Conservation (phyloP, 371 early-diverging fungal genomes). For the Mortierella sp. region DNA sequence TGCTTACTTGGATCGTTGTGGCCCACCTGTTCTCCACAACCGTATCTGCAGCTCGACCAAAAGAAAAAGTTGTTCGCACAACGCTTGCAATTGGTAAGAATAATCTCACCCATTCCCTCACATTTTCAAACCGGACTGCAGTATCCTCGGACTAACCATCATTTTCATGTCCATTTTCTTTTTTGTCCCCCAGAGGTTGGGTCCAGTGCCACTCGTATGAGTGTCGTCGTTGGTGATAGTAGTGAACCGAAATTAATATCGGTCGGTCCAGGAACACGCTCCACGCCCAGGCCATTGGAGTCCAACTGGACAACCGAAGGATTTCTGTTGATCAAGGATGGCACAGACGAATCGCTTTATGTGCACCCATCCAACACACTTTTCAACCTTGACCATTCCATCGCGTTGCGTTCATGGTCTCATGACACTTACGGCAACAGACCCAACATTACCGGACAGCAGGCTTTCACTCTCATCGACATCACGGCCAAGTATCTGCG, state of each 20-base stretch:
- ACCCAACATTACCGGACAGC: conserved; percentile 26
- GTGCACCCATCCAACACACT: conserved; percentile 33
- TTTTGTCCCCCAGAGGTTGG: conserved; percentile 15
- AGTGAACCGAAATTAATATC: conserved; percentile 24
- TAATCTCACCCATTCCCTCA: background rate
- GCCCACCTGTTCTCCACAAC: conserved; percentile 1
- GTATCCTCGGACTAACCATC: conserved; percentile 9
- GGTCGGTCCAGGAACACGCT: conserved; percentile 19
- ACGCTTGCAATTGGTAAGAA: conserved; percentile 28
- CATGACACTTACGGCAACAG: conserved; percentile 5
- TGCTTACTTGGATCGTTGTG: conserved; percentile 13
- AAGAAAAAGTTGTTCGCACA: background rate
- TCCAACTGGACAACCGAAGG: conserved; percentile 26
- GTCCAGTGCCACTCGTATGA: conserved; percentile 21
- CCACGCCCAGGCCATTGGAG: conserved; percentile 5
- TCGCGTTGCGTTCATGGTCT: background rate
- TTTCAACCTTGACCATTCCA: conserved; percentile 26
- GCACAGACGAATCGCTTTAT: conserved; percentile 22
- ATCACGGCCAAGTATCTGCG: conserved; percentile 30
- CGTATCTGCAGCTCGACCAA: conserved; percentile 6
- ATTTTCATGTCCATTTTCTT: conserved; percentile 5
- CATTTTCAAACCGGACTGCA: background rate
- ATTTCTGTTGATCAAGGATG: conserved; percentile 25
- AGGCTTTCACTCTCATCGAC: conserved; percentile 22
- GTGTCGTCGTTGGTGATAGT: conserved; percentile 21